phyloP scores from a whole-genome alignment of 495 filamentous ascomycete genomes.

The Glarea lozoyensis region DNA sequence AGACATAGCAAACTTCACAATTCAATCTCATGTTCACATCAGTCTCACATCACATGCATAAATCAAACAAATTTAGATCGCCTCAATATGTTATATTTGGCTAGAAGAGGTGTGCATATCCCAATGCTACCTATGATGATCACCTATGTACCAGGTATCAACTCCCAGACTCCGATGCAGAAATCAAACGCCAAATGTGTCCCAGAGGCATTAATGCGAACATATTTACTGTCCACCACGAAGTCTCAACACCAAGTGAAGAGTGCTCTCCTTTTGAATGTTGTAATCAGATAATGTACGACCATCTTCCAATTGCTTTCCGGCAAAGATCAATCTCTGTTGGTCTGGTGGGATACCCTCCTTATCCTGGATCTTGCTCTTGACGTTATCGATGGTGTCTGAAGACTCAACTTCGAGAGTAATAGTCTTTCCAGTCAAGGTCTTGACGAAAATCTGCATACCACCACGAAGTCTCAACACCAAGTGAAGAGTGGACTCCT shows the following conservation, averaged over 20 bases:
- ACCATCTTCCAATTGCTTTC: constrained; percentile 85
- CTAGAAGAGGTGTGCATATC: constrained; percentile 7
- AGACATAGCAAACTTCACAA: no score
- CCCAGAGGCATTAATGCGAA: constrained; percentile 22
- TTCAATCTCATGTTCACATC: no score
- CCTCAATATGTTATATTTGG: constrained; percentile 12
- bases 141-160: constrained; percentile 9
- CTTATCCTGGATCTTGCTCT: constrained; percentile 89
- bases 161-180: not conserved
- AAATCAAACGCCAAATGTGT: constrained; percentile 19
- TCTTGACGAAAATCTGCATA: constrained; percentile 96
- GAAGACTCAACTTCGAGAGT: constrained; percentile 83
- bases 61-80: constrained; percentile 4
- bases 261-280: constrained; percentile 87
- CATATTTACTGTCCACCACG: constrained; percentile 65
- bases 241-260: constrained; percentile 80
- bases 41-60: constrained; percentile 21
- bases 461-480: constrained; percentile 96
- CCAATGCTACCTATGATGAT: not conserved
- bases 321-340: constrained; percentile 84
- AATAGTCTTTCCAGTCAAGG: constrained; percentile 86
- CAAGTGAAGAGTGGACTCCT: constrained; percentile 95
- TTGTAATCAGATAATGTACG: constrained; percentile 83
- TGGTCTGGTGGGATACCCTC: constrained; percentile 86
- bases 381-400: constrained; percentile 90